These are phyloP conservation scores for Colletotrichum sp. DNA, from an alignment of 2,329 filamentous ascomycete genomes.

Conservation along the genomic window DNA sequence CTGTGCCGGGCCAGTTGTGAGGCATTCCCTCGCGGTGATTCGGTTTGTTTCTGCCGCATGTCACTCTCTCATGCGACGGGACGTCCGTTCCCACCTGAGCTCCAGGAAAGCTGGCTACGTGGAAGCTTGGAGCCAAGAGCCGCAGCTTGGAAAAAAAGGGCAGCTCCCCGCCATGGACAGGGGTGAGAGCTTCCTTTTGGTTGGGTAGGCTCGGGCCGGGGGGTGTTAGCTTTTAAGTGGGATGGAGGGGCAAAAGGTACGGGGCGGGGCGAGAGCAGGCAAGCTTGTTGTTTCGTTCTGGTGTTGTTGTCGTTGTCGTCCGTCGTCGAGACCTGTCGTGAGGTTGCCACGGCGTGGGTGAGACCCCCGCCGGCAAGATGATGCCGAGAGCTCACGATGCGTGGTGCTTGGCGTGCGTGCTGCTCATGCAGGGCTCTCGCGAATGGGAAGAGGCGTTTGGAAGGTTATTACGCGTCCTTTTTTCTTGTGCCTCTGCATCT, in stretches of 20 bases:
- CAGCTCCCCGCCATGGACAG: not conserved
- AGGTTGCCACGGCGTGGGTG: not conserved
- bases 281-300: not conserved
- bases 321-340: not conserved
- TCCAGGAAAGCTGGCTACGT: not conserved
- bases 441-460: not conserved
- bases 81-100: not conserved
- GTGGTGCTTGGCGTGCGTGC: slow-evolving; percentile 10
- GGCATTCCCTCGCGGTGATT: not conserved
- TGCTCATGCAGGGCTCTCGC: not conserved
- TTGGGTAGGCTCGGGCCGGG: not conserved
- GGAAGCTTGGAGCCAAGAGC: not conserved
- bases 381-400: slow-evolving; percentile 14
- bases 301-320: not conserved
- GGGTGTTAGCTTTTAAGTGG: slow-evolving; percentile 6
- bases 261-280: not conserved
- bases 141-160: not conserved
- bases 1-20: not conserved
- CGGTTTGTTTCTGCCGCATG: slow-evolving; percentile 4
- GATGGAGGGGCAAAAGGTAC: slow-evolving; percentile 12
- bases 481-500: not conserved
- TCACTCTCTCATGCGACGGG: not conserved
- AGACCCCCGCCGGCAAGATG: slow-evolving; percentile 16
- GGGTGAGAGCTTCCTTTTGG: not conserved
- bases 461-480: slow-evolving; percentile 12